A percentile compares a stretch with the other conserved stretches of the same genome.
These are phyloP conservation scores for Botrytis medusae DNA, from an alignment of 2,329 filamentous ascomycete genomes.

Conservation along the genomic window DNA sequence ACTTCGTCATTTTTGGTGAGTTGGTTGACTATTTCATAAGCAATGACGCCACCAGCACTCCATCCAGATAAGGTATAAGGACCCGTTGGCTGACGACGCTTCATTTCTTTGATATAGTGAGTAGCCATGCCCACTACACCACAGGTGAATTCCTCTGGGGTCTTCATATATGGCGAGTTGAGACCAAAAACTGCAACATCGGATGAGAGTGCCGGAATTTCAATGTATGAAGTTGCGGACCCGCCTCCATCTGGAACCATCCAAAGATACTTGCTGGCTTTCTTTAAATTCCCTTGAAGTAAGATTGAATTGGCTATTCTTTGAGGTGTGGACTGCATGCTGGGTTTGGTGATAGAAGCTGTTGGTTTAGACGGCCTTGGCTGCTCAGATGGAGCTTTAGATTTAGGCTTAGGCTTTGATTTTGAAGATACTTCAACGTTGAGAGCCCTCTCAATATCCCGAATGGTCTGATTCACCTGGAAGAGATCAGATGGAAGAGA, in stretches of 20 bases:
- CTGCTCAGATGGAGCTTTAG: slow-evolving; percentile 6
- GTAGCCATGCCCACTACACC: slow-evolving; percentile 64
- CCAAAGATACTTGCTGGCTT: slow-evolving; percentile 47
- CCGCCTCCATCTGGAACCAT: slow-evolving; percentile 51
- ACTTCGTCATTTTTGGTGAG: slow-evolving; percentile 56
- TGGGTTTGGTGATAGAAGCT: slow-evolving; percentile 45
- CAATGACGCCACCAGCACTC: slow-evolving; percentile 75
- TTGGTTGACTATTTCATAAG: slow-evolving; percentile 64
- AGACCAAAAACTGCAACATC: slow-evolving; percentile 56
- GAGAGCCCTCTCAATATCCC: slow-evolving; percentile 64
- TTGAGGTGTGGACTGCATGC: slow-evolving; percentile 29
- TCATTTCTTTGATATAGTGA: slow-evolving; percentile 69
- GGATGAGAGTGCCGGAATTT: slow-evolving; percentile 43
- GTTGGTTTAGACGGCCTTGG: slow-evolving; percentile 34
- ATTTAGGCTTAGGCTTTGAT: slow-evolving; percentile 34
- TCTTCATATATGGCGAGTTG: slow-evolving; percentile 72
- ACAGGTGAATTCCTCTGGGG: slow-evolving; percentile 63
- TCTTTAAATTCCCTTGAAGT: slow-evolving; percentile 50
- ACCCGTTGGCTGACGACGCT: slow-evolving; percentile 66
- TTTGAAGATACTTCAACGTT: slow-evolving; percentile 45
- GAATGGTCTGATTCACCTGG: slow-evolving; percentile 59
- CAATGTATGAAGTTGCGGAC: slow-evolving; percentile 40
- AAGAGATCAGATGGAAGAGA: slow-evolving; percentile 61
- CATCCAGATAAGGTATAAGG: slow-evolving; percentile 70
- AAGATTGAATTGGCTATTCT: slow-evolving; percentile 39